These are phyloP conservation scores for Stemphylium lycopersici DNA, from an alignment of 2,329 filamentous ascomycete genomes.

Conservation along the genomic window DNA sequence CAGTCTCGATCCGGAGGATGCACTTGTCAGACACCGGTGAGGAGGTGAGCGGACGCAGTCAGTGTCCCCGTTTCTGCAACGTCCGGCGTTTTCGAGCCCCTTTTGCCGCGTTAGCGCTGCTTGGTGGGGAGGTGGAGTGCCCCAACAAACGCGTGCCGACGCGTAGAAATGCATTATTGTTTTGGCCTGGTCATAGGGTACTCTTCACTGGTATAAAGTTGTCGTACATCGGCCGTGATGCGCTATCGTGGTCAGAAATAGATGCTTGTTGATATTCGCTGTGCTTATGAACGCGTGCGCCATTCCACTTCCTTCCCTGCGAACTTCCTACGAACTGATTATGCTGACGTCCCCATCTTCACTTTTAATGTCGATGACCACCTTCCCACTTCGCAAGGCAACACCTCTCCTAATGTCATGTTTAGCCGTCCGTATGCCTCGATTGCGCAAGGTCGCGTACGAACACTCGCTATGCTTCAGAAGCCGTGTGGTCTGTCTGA, in stretches of 20 bases:
- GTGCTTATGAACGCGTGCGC: too few relatives aligned
- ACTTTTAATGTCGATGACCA: not conserved
- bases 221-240: too few relatives aligned
- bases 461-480: slow-evolving; percentile 3
- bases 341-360: too few relatives aligned
- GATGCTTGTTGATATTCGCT: too few relatives aligned
- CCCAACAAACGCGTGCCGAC: slow-evolving; percentile 27
- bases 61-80: slow-evolving; percentile 20
- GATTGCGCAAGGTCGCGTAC: not conserved
- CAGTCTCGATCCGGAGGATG: slow-evolving; percentile 2
- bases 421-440: not conserved
- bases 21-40: slow-evolving; percentile 9
- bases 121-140: slow-evolving; percentile 12
- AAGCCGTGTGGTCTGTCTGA: slow-evolving; percentile 1
- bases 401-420: not conserved
- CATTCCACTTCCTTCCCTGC: too few relatives aligned
- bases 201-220: not conserved
- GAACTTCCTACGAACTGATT: too few relatives aligned
- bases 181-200: not conserved
- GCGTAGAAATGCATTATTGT: slow-evolving; percentile 7
- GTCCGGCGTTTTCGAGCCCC: slow-evolving; percentile 17
- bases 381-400: not conserved
- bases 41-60: slow-evolving; percentile 13
- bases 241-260: too few relatives aligned
- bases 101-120: slow-evolving; percentile 14